phyloP scores from a whole-genome alignment of 129 eudicot species.

The Oenanthe sinensis region DNA sequence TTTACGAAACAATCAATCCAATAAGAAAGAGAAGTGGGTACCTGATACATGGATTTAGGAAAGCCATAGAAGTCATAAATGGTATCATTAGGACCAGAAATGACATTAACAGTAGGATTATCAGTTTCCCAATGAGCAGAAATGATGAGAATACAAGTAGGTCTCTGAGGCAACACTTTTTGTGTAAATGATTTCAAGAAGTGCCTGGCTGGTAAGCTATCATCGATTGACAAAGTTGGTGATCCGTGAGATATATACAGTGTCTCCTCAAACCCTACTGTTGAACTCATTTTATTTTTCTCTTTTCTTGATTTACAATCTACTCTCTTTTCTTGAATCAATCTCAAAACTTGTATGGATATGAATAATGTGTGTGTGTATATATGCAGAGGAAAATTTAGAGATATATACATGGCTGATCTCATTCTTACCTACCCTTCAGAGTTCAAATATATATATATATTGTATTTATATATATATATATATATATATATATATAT shows the following conservation, averaged over 20 bases:
- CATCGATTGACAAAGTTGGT: constrained; percentile 71
- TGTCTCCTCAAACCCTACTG: constrained; percentile 31
- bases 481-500: too few relatives aligned
- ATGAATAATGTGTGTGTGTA: too few relatives aligned
- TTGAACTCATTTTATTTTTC: not conserved
- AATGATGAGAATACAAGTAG: constrained; percentile 53
- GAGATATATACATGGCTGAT: too few relatives aligned
- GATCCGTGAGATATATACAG: constrained; percentile 89
- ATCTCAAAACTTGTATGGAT: too few relatives aligned
- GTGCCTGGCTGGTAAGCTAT: constrained; percentile 54
- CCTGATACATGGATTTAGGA: constrained; percentile 71
- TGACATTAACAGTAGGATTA: constrained; percentile 49
- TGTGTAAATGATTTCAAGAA: constrained; percentile 58
- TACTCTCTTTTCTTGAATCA: not conserved
- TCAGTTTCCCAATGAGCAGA: constrained; percentile 93
- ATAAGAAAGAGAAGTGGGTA: not conserved
- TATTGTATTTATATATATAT: too few relatives aligned
- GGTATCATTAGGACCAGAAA: constrained; percentile 40
- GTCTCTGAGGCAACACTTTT: constrained; percentile 35
- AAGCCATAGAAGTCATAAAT: constrained; percentile 70
- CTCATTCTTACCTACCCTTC: too few relatives aligned
- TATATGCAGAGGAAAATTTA: too few relatives aligned
- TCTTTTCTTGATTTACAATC: not conserved
- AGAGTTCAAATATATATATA: too few relatives aligned
- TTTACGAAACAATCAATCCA: too few relatives aligned